These are phyloP conservation scores for Gentiana dahurica DNA, from an alignment of 257 asterid genomes.

Conservation along the genomic window DNA sequence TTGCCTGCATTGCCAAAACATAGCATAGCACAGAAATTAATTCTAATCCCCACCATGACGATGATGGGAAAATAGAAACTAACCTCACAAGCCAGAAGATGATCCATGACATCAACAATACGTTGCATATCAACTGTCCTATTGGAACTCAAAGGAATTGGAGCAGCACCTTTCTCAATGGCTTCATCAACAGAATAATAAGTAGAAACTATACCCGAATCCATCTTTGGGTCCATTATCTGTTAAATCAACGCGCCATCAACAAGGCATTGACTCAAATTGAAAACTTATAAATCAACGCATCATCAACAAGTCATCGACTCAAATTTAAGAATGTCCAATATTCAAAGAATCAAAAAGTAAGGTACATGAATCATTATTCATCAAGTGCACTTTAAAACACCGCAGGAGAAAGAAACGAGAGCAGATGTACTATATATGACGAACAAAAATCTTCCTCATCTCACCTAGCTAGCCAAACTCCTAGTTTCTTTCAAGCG, in stretches of 20 bases:
- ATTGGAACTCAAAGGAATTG: slow-evolving; percentile 86
- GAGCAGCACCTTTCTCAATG: slow-evolving; percentile 95
- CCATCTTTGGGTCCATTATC: slow-evolving; percentile 99
- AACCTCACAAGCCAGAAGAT: slow-evolving; percentile 97
- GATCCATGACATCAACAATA: slow-evolving; percentile 85
- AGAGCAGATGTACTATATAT: too few relatives aligned
- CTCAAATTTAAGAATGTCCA: too few relatives aligned
- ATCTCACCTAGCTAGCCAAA: too few relatives aligned
- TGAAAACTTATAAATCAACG: not conserved
- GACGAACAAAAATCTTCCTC: too few relatives aligned
- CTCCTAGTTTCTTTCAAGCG: too few relatives aligned
- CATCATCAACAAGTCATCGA: too few relatives aligned
- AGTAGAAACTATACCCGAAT: slow-evolving; percentile 92
- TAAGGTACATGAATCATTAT: too few relatives aligned
- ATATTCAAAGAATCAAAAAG: too few relatives aligned
- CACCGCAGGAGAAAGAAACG: too few relatives aligned
- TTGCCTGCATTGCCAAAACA: slow-evolving; percentile 51
- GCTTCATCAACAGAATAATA: slow-evolving; percentile 95
- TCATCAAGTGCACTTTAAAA: too few relatives aligned
- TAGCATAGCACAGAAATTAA: slow-evolving; percentile 1
- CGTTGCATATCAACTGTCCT: slow-evolving; percentile 56
- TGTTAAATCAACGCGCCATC: slow-evolving; percentile 8
- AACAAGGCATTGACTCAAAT: too few relatives aligned
- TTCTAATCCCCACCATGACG: not conserved
- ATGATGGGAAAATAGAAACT: slow-evolving; percentile 2